phyloP scores from a whole-genome alignment of 2,329 filamentous ascomycete genomes.

The Madurella mycetomatis region DNA sequence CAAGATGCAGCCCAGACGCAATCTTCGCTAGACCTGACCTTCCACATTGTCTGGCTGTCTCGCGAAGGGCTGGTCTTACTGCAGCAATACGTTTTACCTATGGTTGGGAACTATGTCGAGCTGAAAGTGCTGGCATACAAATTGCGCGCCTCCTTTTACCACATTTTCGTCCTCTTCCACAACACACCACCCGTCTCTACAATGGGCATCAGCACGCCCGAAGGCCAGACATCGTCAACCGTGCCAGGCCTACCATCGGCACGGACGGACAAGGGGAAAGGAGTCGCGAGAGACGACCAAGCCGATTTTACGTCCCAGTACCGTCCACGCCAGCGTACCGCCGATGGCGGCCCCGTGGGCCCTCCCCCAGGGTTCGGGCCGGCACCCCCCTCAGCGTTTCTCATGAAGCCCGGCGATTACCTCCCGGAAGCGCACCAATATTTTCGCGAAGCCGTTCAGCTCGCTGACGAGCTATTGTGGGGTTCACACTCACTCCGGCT shows the following conservation, averaged over 20 bases:
- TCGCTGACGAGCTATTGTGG: constrained; percentile 73
- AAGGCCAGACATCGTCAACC: constrained; percentile 35
- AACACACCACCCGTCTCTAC: constrained; percentile 75
- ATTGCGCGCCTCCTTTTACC: constrained; percentile 88
- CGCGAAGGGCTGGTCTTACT: constrained; percentile 85
- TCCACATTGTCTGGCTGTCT: constrained; percentile 92
- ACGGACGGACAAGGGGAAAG: constrained; percentile 46
- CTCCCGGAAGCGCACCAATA: constrained; percentile 74
- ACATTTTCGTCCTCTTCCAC: constrained; percentile 95
- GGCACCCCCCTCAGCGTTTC: constrained; percentile 61
- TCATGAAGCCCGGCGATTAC: constrained; percentile 76
- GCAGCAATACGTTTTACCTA: constrained; percentile 82
- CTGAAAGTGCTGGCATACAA: constrained; percentile 89
- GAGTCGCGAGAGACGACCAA: constrained; percentile 43
- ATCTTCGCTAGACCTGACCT: constrained; percentile 74
- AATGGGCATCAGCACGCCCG: constrained; percentile 50
- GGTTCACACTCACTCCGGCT: constrained; percentile 86
- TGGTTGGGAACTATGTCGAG: constrained; percentile 72
- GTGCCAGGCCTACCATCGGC: constrained; percentile 31
- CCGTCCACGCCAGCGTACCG: constrained; percentile 41
- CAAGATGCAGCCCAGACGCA: constrained; percentile 76
- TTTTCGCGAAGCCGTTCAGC: constrained; percentile 70
- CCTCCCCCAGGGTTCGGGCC: constrained; percentile 52
- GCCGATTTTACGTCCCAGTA: constrained; percentile 39
- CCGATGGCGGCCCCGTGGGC: constrained; percentile 57